Percentiles rank a stretch among this genome's conserved stretches.
Conservation (phyloP, 208 protist genomes). For the Leishmania turanica region DNA sequence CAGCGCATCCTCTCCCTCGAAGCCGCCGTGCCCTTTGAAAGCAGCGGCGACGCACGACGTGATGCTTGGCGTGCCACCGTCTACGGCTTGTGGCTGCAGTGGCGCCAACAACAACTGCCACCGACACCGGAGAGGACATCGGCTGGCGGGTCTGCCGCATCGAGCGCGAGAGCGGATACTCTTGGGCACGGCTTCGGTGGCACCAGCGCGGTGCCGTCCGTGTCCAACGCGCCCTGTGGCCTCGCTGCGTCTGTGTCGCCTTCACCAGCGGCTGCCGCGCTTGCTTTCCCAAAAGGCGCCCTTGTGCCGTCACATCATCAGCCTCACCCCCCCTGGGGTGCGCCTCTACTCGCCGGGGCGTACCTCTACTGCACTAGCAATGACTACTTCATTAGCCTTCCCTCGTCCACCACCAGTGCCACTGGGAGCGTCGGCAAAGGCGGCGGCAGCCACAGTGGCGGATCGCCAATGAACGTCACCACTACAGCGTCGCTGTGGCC, state of each 20-base stretch:
- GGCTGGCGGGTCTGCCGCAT: neutral
- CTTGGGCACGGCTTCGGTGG: neutral
- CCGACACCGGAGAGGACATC: neutral
- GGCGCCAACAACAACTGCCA: constrained; percentile 21
- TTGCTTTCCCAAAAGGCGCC: neutral
- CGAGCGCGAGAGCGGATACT: neutral
- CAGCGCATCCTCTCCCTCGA: constrained; percentile 72
- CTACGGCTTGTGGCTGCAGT: constrained; percentile 46
- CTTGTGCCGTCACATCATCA: neutral
- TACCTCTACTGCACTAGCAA: constrained; percentile 60
- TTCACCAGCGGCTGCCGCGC: neutral
- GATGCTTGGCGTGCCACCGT: constrained; percentile 34
- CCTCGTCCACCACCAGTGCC: constrained; percentile 14
- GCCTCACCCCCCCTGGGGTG: constrained; percentile 55
- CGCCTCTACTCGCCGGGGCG: constrained; percentile 58
- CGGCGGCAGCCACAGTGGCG: neutral
- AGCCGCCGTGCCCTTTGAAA: constrained; percentile 70
- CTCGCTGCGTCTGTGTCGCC: neutral
- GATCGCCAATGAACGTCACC: neutral
- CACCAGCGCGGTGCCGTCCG: neutral
- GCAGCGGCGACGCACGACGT: constrained; percentile 7
- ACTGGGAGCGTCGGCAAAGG: constrained; percentile 6
- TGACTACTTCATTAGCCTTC: constrained; percentile 74
- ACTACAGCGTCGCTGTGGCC: constrained; percentile 17
- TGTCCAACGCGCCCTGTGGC: neutral